Evolutionary conservation across 345 rosid species (phyloP).

Genomic region (Pugionium dolabratum): DNA sequence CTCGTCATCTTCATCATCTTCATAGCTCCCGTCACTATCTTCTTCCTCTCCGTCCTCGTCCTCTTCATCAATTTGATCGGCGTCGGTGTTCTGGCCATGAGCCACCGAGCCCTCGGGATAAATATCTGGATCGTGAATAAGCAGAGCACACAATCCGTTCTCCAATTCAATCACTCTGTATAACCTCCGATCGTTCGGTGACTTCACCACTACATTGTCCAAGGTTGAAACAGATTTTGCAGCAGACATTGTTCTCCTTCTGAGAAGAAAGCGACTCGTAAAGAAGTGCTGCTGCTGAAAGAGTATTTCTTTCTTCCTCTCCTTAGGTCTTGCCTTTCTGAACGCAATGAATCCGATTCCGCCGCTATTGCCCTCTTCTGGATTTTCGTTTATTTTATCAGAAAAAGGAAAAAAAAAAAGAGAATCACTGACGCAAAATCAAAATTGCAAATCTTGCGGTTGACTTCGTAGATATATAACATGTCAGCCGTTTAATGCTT

Average conservation of each 20-base stretch:
- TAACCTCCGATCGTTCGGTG: slow-evolving; percentile 75
- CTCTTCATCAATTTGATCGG: slow-evolving; percentile 34
- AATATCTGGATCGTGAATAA: slow-evolving; percentile 95
- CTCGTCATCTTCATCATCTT: slow-evolving; percentile 41
- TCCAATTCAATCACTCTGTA: slow-evolving; percentile 70
- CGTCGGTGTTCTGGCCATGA: slow-evolving; percentile 13
- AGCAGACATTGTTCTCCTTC: slow-evolving; percentile 44
- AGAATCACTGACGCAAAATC: slow-evolving; percentile 6
- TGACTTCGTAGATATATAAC: neutral
- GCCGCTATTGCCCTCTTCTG: slow-evolving; percentile 31
- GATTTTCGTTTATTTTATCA: slow-evolving; percentile 17
- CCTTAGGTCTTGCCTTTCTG: slow-evolving; percentile 33
- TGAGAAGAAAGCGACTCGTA: slow-evolving; percentile 16
- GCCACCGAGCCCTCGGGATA: slow-evolving; percentile 50
- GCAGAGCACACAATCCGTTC: slow-evolving; percentile 79
- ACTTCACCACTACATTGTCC: slow-evolving; percentile 69
- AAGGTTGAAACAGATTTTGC: slow-evolving; percentile 42
- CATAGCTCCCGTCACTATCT: slow-evolving; percentile 37
- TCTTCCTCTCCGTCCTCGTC: slow-evolving; percentile 43
- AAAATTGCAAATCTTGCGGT: slow-evolving; percentile 28
- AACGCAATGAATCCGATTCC: slow-evolving; percentile 35
- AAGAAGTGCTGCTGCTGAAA: slow-evolving; percentile 16
- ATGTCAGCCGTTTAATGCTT: slow-evolving; percentile 7
- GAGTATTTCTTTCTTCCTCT: slow-evolving; percentile 15
- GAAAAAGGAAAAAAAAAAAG: neutral